Percentiles rank a stretch among this genome's conserved stretches.
These are phyloP conservation scores for Amoebophrya sp. DNA, from an alignment of 169 alveolate genomes.

Conservation along the genomic window DNA sequence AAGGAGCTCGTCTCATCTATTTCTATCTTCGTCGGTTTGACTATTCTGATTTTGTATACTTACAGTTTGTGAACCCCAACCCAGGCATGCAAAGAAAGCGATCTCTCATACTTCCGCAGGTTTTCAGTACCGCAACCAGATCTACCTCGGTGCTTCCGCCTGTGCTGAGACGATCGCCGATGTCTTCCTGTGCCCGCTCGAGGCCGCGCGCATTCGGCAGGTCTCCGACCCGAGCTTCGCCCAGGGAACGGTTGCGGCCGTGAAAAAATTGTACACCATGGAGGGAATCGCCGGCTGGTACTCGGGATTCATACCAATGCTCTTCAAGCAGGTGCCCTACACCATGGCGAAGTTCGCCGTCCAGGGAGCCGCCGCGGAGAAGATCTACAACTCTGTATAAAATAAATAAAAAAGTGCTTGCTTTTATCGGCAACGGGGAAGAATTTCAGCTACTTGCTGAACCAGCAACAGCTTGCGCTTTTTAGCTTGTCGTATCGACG, in stretches of 20 bases:
- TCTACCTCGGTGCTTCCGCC: constrained; percentile 90
- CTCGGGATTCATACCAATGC: constrained; percentile 26
- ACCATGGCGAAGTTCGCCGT: constrained; percentile 90
- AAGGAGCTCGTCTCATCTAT: neutral
- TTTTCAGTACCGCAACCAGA: neutral
- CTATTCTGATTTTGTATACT: neutral
- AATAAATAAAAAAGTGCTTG: no score
- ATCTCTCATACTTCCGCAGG: neutral
- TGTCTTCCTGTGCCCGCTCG: constrained; percentile 90
- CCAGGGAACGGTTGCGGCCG: constrained; percentile 21
- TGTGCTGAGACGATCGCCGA: constrained; percentile 98
- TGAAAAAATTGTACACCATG: neutral
- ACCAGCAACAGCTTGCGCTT: no score
- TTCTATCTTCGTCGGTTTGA: neutral
- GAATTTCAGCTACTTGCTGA: no score
- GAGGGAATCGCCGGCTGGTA: constrained; percentile 21
- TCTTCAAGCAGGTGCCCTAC: constrained; percentile 69
- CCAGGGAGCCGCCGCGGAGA: constrained; percentile 5
- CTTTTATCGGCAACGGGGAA: no score
- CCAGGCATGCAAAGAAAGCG: neutral
- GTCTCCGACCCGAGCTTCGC: constrained; percentile 29
- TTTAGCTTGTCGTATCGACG: no score
- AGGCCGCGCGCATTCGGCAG: constrained; percentile 41
- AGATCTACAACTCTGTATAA: no score
- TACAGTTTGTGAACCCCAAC: neutral